Conservation (phyloP, 2,329 filamentous ascomycete genomes). For the Paramyrothecium roridum region DNA sequence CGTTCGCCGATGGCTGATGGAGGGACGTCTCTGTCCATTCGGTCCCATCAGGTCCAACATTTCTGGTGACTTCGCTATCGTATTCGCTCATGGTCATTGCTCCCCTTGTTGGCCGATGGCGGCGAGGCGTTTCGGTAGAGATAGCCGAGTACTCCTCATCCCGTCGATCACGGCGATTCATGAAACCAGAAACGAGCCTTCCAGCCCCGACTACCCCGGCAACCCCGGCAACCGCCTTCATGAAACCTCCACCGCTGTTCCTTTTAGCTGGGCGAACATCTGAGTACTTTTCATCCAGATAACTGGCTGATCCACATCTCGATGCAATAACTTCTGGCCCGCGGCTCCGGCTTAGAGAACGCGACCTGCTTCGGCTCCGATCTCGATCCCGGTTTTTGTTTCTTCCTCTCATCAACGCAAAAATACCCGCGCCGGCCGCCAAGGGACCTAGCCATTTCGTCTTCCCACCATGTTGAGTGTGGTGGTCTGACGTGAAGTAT, state of each 20-base stretch:
- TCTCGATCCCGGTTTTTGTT: conserved; percentile 37
- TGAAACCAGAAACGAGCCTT: conserved; percentile 57
- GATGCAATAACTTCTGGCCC: conserved; percentile 51
- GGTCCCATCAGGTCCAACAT: conserved; percentile 22
- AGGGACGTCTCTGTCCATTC: conserved; percentile 41
- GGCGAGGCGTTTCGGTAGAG: conserved; percentile 57
- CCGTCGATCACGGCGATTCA: conserved; percentile 48
- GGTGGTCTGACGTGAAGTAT: conserved; percentile 31
- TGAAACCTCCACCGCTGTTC: conserved; percentile 51
- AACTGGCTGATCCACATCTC: conserved; percentile 52
- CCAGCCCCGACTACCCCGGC: conserved; percentile 62
- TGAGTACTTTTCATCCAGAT: conserved; percentile 64
- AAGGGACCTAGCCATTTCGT: conserved; percentile 50
- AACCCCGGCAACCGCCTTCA: conserved; percentile 56
- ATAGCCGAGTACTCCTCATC: conserved; percentile 64
- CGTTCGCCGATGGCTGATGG: conserved; percentile 43
- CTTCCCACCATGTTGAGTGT: conserved; percentile 18
- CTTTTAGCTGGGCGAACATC: conserved; percentile 35
- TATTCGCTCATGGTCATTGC: conserved; percentile 45
- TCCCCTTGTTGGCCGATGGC: conserved; percentile 35
- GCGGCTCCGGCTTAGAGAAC: conserved; percentile 30
- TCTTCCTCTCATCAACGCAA: conserved; percentile 42
- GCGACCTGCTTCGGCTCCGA: conserved; percentile 37
- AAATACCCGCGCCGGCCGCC: conserved; percentile 47
- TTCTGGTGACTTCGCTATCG: conserved; percentile 44